Percentiles rank a stretch among this genome's conserved stretches.
Evolutionary conservation across 2,329 filamentous ascomycete genomes (phyloP).

Genomic region (Ambrosiella cleistominuta): DNA sequence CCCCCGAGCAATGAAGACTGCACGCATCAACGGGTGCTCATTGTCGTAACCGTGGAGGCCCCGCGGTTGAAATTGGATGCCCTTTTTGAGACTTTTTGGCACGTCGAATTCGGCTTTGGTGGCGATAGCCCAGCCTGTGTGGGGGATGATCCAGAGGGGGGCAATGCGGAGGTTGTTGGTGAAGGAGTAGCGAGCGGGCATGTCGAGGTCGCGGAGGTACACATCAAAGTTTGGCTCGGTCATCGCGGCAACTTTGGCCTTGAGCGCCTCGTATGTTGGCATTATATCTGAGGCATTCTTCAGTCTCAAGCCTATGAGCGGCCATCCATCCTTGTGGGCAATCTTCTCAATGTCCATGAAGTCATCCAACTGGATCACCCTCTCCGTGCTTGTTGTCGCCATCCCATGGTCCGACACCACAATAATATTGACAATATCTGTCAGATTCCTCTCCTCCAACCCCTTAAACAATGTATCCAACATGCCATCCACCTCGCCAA

Average conservation of each 20-base stretch:
- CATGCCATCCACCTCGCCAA: constrained; percentile 67
- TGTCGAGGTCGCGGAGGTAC: constrained; percentile 69
- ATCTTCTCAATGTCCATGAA: constrained; percentile 62
- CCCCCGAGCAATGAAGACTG: constrained; percentile 82
- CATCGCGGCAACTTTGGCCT: constrained; percentile 21
- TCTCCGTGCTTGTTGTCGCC: constrained; percentile 71
- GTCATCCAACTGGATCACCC: constrained; percentile 80
- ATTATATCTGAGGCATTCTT: constrained; percentile 48
- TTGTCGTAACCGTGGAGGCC: constrained; percentile 93
- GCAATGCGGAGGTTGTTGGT: constrained; percentile 75
- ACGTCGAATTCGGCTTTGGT: constrained; percentile 64
- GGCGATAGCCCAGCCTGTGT: constrained; percentile 84
- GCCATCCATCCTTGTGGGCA: constrained; percentile 84
- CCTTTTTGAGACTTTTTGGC: constrained; percentile 18
- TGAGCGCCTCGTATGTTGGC: constrained; percentile 40
- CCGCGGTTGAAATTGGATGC: constrained; percentile 52
- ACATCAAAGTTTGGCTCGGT: constrained; percentile 61
- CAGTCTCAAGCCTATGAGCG: constrained; percentile 71
- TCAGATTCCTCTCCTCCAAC: constrained; percentile 66
- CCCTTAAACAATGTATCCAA: constrained; percentile 59
- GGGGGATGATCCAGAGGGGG: constrained; percentile 84
- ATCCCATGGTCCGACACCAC: constrained; percentile 98
- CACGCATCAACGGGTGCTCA: constrained; percentile 85
- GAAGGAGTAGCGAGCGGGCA: constrained; percentile 90
- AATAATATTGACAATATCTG: constrained; percentile 77